A percentile compares a stretch with the other conserved stretches of the same genome.
Conservation (phyloP, 1,284 basidiomycete species). For the Ustilago crameri region DNA sequence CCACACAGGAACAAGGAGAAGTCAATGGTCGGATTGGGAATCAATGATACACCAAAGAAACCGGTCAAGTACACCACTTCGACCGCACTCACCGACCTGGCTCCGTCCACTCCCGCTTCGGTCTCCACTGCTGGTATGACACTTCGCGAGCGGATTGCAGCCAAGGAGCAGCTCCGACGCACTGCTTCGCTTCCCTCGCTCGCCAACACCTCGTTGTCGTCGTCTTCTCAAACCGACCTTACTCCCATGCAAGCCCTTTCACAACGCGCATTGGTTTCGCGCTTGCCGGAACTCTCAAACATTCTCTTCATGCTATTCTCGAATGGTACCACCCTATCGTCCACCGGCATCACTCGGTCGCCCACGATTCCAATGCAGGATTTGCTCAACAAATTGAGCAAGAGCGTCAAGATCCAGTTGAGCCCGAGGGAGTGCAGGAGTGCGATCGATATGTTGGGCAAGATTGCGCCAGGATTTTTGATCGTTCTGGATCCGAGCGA, state of each 20-base stretch:
- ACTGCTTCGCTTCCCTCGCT: slow-evolving; percentile 24
- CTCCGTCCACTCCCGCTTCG: background rate
- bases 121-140: slow-evolving; percentile 17
- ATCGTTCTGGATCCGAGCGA: slow-evolving; percentile 22
- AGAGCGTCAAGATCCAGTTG: slow-evolving; percentile 49
- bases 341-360: slow-evolving; percentile 19
- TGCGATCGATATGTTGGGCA: slow-evolving; percentile 33
- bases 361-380: slow-evolving; percentile 50
- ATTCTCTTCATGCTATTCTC: slow-evolving; percentile 60
- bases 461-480: slow-evolving; percentile 53
- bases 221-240: background rate
- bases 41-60: slow-evolving; percentile 14
- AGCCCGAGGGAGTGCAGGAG: slow-evolving; percentile 41
- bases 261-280: slow-evolving; percentile 42
- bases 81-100: background rate
- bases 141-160: slow-evolving; percentile 49
- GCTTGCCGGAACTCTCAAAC: slow-evolving; percentile 48
- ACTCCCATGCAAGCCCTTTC: slow-evolving; percentile 37
- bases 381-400: slow-evolving; percentile 33
- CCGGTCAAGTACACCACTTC: slow-evolving; percentile 16
- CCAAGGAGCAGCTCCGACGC: slow-evolving; percentile 50
- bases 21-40: background rate
- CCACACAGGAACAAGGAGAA: slow-evolving; percentile 30
- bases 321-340: slow-evolving; percentile 34
- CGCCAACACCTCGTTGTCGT: slow-evolving; percentile 4